Evolutionary conservation across 1,284 basidiomycete species (phyloP), one percentile per base, ranked within the genome.

Genomic region (Somion occarium): DNA sequence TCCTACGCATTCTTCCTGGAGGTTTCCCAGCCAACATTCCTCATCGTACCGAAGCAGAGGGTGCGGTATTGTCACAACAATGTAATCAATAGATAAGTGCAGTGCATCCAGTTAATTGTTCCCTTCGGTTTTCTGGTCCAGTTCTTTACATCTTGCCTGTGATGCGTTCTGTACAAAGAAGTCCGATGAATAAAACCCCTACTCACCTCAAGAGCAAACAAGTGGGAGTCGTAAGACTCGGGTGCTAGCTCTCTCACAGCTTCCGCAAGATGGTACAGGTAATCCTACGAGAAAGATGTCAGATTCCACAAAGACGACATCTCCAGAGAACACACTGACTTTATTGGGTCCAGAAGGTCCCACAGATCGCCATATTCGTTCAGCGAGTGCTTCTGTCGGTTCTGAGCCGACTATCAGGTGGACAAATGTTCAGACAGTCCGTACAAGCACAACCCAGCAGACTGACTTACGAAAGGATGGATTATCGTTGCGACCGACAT

Each of bases 321-420:
- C 11, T 25, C 11, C 15, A 25, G 7, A 19, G 5, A n/a, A 7
- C 19, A 1, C 23, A 11, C 57, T 24, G 45, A 82, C 88, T 73
- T 91, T 91, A 71, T 95, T 95, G 2, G 71, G 78, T 0, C 93
- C 93, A 0, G 91, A 93, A 0, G 91, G 91, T 0, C 92, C 92
- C 0, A 81, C 74, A 1, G 87, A 86, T 23, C 69, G 69, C 76
- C 83, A 89, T 50, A 95, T 93, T 13, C 73, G 74, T 47, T 77
- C 64, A 0, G 89, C 83, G 5, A 93, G 78, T 5, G 59, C 58
- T 49, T 86, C 80, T 19, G 93, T 70, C 0, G 85, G 81, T 64
- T 92, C 85, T 1, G 86, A 87, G 2, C 90, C 91, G 48, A 92
- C 90, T 90, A 52, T n/a, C 5, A 19, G 38, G 37, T 42, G 19